phyloP scores from a whole-genome alignment of 257 asterid species.

The Lithospermum erythrorhizon region DNA sequence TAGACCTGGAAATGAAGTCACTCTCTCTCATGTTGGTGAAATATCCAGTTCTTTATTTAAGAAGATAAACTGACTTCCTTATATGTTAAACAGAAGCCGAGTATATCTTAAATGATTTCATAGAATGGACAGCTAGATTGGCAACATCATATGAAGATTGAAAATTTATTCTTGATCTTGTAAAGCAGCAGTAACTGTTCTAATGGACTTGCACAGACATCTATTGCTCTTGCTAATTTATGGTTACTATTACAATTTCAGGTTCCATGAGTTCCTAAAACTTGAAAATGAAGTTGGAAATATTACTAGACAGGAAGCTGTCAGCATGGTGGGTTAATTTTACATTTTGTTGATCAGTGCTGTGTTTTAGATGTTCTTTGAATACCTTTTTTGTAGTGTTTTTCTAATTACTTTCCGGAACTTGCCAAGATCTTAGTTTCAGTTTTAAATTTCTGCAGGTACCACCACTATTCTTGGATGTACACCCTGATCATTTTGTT shows the following conservation, averaged over 20 bases:
- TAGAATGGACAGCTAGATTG: too few species aligned
- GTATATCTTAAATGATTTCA: too few species aligned
- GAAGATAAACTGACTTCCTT: too few species aligned
- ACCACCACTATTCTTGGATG: slow-evolving; percentile 97
- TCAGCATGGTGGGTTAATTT: slow-evolving; percentile 76
- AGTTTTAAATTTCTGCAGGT: slow-evolving; percentile 46
- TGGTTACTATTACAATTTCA: slow-evolving; percentile 24
- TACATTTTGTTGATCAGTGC: slow-evolving; percentile 11
- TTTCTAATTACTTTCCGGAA: not conserved
- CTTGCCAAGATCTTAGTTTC: slow-evolving; percentile 10
- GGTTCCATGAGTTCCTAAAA: slow-evolving; percentile 93
- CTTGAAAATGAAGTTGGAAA: slow-evolving; percentile 94
- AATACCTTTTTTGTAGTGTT: not conserved
- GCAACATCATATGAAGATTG: too few species aligned
- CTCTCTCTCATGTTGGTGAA: too few species aligned
- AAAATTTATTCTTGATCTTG: too few species aligned
- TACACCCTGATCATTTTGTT: slow-evolving; percentile 78
- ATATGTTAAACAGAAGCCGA: too few species aligned
- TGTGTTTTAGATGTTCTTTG: slow-evolving; percentile 2
- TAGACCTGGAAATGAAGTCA: too few species aligned
- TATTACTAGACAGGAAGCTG: slow-evolving; percentile 95
- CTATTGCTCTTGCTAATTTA: not conserved
- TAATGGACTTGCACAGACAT: not conserved
- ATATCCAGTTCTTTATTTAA: too few species aligned
- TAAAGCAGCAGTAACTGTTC: not conserved